Base-by-base conservation (phyloP, 352 stramenopile species). In the Pilasporangium apinafurcum region DNA sequence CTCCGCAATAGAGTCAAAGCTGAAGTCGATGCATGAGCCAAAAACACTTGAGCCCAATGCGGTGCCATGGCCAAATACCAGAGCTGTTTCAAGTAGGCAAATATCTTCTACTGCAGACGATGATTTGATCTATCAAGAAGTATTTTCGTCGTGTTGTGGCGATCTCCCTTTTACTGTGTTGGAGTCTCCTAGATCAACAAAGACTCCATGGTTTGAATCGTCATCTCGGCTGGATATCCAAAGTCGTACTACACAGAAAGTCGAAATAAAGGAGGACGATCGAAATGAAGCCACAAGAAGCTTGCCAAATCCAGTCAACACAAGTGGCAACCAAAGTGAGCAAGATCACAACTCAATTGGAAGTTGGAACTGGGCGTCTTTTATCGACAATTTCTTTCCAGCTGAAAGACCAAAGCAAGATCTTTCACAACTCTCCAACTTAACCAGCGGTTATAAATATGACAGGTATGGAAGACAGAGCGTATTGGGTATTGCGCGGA, bases 151-250 rank as follows among this genome's bases (percentile, higher is more conserved):
- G 10, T 61, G 47, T 24, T 56, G 83, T 24, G 58, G 71, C 18
- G 59, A 62, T 20, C 27, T 86, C 0, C 62, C 69, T 1, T 83
- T 86, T 45, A 82, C 73, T 10, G 26, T 75, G 20, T 45, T 86
- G 5, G 53, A 61, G 36, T 79, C 68, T 8, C 72, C 71, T 13
- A 5, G 24, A 0, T 25, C 27, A 22, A n/a, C n/a, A n/a, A n/a
- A n/a, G n/a, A n/a, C n/a, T n/a, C 20, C 29, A 10, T 9, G 39
- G 5, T 10, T 22, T 16, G 1, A n/a, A n/a, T n/a, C n/a, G n/a
- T n/a, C n/a, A n/a, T n/a, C n/a, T n/a, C n/a, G n/a, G n/a, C n/a
- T n/a, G n/a, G n/a, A n/a, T n/a, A n/a, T n/a, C n/a, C n/a, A n/a
- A n/a, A n/a, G n/a, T n/a, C n/a, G n/a, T n/a, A n/a, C n/a, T n/a